A percentile compares a stretch with the other conserved stretches of the same genome.
Evolutionary conservation across 768 basidiomycete genomes (phyloP).

Genomic region (Rickenella mellea): DNA sequence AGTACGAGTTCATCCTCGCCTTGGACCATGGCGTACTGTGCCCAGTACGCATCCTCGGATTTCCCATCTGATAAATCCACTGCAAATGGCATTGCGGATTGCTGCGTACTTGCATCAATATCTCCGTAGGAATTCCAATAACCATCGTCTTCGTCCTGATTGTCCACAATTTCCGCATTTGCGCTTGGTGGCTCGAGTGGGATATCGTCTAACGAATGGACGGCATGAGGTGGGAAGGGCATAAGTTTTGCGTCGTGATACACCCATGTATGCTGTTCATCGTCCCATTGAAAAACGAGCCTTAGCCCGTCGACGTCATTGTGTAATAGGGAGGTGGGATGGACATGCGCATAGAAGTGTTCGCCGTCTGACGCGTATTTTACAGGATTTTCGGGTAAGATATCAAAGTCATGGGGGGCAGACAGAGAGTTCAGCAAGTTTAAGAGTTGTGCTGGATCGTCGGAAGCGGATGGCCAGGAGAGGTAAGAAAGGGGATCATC

Average conservation of each 20-base stretch:
- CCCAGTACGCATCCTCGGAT: slow-evolving; percentile 66
- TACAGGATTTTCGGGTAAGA: slow-evolving; percentile 7
- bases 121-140: slow-evolving; percentile 61
- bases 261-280: slow-evolving; percentile 40
- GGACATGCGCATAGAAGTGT: slow-evolving; percentile 44
- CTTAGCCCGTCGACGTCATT: slow-evolving; percentile 29
- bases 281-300: slow-evolving; percentile 63
- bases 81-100: background rate
- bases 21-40: slow-evolving; percentile 60
- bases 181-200: background rate
- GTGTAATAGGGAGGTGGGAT: slow-evolving; percentile 26
- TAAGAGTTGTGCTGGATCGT: slow-evolving; percentile 17
- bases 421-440: background rate
- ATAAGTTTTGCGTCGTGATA: slow-evolving; percentile 63
- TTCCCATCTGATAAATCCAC: slow-evolving; percentile 15
- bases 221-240: slow-evolving; percentile 45
- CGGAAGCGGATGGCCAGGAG: slow-evolving; percentile 48
- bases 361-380: slow-evolving; percentile 41
- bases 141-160: slow-evolving; percentile 31
- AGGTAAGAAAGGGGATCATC: slow-evolving; percentile 47
- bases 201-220: background rate
- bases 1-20: slow-evolving; percentile 29
- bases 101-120: background rate
- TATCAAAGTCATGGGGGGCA: background rate
- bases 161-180: slow-evolving; percentile 13